Percentiles rank a stretch among this genome's conserved stretches.
phyloP scores from a whole-genome alignment of 2,329 filamentous ascomycete species.

The Colletotrichum acutatum region DNA sequence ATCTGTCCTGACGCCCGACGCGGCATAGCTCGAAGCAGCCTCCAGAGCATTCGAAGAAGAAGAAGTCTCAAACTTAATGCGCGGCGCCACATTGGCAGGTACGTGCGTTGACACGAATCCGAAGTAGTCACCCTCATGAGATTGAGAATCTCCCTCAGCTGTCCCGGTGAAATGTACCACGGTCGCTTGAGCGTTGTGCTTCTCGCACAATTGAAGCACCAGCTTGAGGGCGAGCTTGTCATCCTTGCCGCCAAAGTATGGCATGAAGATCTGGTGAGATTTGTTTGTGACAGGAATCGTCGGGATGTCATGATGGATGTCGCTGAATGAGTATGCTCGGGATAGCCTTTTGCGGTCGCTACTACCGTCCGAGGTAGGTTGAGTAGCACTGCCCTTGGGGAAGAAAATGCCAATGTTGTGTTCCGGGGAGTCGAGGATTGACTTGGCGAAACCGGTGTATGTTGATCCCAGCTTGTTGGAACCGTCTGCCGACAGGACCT shows the following conservation, averaged over 20 bases:
- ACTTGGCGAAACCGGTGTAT: conserved; percentile 80
- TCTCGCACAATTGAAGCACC: conserved; percentile 85
- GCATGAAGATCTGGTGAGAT: conserved; percentile 85
- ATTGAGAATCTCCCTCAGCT: conserved; percentile 32
- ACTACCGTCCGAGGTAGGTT: conserved; percentile 47
- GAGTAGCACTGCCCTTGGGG: conserved; percentile 70
- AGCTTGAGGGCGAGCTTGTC: conserved; percentile 83
- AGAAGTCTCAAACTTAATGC: conserved; percentile 38
- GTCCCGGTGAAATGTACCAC: conserved; percentile 63
- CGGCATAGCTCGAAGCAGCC: conserved; percentile 25
- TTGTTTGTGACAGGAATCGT: conserved; percentile 71
- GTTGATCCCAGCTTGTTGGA: conserved; percentile 52
- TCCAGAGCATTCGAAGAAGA: conserved; percentile 19
- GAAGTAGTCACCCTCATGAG: conserved; percentile 35
- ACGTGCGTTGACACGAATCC: conserved; percentile 42
- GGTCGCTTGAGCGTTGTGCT: conserved; percentile 81
- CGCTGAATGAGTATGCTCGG: conserved; percentile 69
- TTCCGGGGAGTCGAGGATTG: conserved; percentile 70
- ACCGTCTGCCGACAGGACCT: conserved; percentile 18
- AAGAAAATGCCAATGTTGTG: conserved; percentile 84
- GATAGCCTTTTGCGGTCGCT: conserved; percentile 52
- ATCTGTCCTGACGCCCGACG: conserved; percentile 23
- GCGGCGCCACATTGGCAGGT: conserved; percentile 38
- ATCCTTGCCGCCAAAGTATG: conserved; percentile 87
- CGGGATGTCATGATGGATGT: conserved; percentile 58